These are phyloP conservation scores for Boletus tomentosulus DNA, from an alignment of 768 basidiomycete genomes.

Conservation along the genomic window DNA sequence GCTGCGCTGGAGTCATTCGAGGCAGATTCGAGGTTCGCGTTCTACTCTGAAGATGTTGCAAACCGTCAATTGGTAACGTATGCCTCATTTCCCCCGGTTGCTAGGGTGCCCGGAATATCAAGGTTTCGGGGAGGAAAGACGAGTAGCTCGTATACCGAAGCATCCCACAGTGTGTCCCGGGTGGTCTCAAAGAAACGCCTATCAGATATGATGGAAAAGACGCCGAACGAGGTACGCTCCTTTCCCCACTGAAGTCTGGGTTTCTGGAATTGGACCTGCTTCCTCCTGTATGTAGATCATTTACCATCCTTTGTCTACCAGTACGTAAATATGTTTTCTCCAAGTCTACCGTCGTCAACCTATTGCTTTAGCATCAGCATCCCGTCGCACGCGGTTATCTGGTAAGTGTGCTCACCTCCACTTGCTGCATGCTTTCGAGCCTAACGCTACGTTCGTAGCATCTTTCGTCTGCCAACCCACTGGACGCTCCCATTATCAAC, in stretches of 20 bases:
- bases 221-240: constrained; percentile 80
- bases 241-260: background rate
- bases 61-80: constrained; percentile 67
- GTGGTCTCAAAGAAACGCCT: constrained; percentile 92
- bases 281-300: constrained; percentile 62
- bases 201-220: constrained; percentile 75
- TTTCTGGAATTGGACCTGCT: background rate
- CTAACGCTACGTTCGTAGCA: constrained; percentile 8
- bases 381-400: constrained; percentile 16
- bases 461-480: constrained; percentile 12
- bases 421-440: background rate
- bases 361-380: constrained; percentile 2
- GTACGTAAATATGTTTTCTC: constrained; percentile 1
- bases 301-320: constrained; percentile 54
- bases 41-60: constrained; percentile 60
- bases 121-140: constrained; percentile 86
- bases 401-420: background rate
- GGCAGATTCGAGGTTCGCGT: background rate
- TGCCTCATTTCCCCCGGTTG: constrained; percentile 17
- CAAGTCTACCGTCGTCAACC: background rate
- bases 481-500: constrained; percentile 10
- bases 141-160: constrained; percentile 81
- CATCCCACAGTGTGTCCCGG: constrained; percentile 94
- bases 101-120: constrained; percentile 52
- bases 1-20: background rate